A percentile compares a stretch with the other conserved stretches of the same genome.
Evolutionary conservation across 2,329 filamentous ascomycete genomes (phyloP).

Genomic region (Stachybotrys chartarum): DNA sequence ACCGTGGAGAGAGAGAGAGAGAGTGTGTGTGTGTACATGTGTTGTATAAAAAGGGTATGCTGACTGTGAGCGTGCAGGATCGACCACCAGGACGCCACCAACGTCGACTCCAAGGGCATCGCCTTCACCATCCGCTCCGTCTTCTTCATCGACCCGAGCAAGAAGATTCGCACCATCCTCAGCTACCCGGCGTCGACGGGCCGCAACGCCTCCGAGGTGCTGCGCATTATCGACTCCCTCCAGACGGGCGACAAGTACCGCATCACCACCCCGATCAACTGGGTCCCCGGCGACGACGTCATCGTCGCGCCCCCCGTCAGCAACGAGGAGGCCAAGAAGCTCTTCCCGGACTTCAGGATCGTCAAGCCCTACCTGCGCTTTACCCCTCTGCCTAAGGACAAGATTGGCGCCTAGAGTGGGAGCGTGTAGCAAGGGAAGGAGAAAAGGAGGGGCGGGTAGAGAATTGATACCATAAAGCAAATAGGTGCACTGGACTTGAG

Average conservation of each 20-base stretch:
- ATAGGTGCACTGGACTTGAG: too few species aligned
- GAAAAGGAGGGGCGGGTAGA: background rate
- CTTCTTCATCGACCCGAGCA: slow-evolving; percentile 89
- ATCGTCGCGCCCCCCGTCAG: slow-evolving; percentile 80
- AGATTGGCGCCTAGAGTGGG: slow-evolving; percentile 8
- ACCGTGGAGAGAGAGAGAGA: too few species aligned
- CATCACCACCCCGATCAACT: slow-evolving; percentile 85
- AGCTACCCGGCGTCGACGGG: slow-evolving; percentile 89
- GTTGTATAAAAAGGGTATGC: background rate
- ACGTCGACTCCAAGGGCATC: slow-evolving; percentile 74
- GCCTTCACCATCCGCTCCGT: slow-evolving; percentile 93
- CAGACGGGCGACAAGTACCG: slow-evolving; percentile 84
- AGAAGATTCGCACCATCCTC: slow-evolving; percentile 89
- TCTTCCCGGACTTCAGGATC: slow-evolving; percentile 71
- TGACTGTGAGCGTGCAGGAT: slow-evolving; percentile 39
- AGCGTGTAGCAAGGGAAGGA: background rate
- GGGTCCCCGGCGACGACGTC: slow-evolving; percentile 82
- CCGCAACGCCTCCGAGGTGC: slow-evolving; percentile 72
- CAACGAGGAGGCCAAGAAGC: slow-evolving; percentile 77
- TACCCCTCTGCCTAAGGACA: slow-evolving; percentile 56
- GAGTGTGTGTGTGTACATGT: background rate
- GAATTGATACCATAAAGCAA: too few species aligned
- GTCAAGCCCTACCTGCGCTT: slow-evolving; percentile 70
- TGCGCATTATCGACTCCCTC: slow-evolving; percentile 71
- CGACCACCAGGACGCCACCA: slow-evolving; percentile 74